Conservation (phyloP, 352 stramenopile species). For the Globisporangium takayamanum region DNA sequence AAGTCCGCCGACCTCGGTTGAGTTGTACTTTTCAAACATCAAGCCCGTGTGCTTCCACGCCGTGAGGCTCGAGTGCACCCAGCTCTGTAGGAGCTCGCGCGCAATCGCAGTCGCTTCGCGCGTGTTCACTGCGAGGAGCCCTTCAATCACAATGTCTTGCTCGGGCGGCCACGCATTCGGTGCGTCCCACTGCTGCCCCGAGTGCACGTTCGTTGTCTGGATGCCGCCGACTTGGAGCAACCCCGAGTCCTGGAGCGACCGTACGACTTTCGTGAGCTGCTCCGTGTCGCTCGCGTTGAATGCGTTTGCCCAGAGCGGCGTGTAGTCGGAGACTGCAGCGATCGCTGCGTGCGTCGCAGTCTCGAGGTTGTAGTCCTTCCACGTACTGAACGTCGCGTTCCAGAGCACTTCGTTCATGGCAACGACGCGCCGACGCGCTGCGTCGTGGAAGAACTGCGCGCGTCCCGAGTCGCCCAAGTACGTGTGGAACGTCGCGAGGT, state of each 20-base stretch:
- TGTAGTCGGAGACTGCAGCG: conserved; percentile 62
- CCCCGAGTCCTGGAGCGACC: conserved; percentile 43
- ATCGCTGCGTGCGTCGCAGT: conserved; percentile 33
- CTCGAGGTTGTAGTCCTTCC: conserved; percentile 73
- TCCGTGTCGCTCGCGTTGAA: conserved; percentile 39
- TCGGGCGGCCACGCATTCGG: conserved; percentile 84
- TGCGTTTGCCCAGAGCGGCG: conserved; percentile 70
- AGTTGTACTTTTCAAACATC: conserved; percentile 91
- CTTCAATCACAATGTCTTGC: conserved; percentile 79
- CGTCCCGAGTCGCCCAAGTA: conserved; percentile 35
- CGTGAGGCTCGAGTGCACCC: conserved; percentile 50
- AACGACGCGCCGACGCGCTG: conserved; percentile 28
- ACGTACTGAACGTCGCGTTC: conserved; percentile 41
- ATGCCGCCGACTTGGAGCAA: conserved; percentile 63
- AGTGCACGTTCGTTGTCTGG: conserved; percentile 58
- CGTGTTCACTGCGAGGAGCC: conserved; percentile 48
- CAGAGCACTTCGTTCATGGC: conserved; percentile 75
- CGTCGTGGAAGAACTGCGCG: conserved; percentile 36
- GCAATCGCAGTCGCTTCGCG: conserved; percentile 44
- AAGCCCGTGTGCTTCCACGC: conserved; percentile 64
- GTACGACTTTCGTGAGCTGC: conserved; percentile 40
- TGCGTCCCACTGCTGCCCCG: conserved; percentile 84
- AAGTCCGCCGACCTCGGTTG: conserved; percentile 48
- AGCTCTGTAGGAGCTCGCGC: conserved; percentile 44
- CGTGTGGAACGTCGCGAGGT: conserved; percentile 59